A percentile compares a stretch with the other conserved stretches of the same genome.
These are phyloP conservation scores for Moniliophthora roreri DNA, from an alignment of 1,284 basidiomycete species.

Conservation along the genomic window DNA sequence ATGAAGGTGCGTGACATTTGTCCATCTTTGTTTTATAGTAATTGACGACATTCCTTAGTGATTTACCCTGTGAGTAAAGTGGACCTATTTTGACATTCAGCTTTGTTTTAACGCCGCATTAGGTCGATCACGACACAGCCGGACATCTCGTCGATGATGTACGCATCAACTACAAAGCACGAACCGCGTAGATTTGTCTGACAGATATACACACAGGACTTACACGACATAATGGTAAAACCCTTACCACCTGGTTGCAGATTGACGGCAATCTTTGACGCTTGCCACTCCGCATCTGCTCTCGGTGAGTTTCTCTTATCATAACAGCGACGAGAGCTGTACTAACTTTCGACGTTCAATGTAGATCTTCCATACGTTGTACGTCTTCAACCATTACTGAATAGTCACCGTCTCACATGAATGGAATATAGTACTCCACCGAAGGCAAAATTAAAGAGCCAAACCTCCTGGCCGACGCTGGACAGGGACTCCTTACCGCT, in stretches of 20 bases:
- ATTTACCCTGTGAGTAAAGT: conserved; percentile 66
- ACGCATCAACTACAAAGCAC: conserved; percentile 25
- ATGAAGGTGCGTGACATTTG: conserved; percentile 54
- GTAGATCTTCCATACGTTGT: conserved; percentile 64
- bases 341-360: not conserved
- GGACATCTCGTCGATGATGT: conserved; percentile 88
- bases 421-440: conserved; percentile 70
- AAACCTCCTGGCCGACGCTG: conserved; percentile 78
- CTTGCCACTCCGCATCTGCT: conserved; percentile 69
- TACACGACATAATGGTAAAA: conserved; percentile 74
- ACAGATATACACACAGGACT: conserved; percentile 40
- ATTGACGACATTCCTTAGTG: conserved; percentile 41
- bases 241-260: conserved; percentile 83
- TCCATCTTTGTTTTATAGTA: conserved; percentile 21
- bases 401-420: not conserved
- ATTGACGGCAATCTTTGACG: conserved; percentile 87
- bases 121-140: conserved; percentile 66
- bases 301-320: conserved; percentile 41
- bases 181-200: conserved; percentile 1
- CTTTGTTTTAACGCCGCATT: not conserved
- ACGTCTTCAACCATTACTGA: conserved; percentile 18
- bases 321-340: conserved; percentile 1
- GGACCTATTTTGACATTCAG: not conserved
- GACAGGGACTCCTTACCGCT: conserved; percentile 70
- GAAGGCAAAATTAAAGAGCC: conserved; percentile 94